phyloP scores from a whole-genome alignment of 768 basidiomycete genomes.

The Hygrophoropsis aurantiaca region DNA sequence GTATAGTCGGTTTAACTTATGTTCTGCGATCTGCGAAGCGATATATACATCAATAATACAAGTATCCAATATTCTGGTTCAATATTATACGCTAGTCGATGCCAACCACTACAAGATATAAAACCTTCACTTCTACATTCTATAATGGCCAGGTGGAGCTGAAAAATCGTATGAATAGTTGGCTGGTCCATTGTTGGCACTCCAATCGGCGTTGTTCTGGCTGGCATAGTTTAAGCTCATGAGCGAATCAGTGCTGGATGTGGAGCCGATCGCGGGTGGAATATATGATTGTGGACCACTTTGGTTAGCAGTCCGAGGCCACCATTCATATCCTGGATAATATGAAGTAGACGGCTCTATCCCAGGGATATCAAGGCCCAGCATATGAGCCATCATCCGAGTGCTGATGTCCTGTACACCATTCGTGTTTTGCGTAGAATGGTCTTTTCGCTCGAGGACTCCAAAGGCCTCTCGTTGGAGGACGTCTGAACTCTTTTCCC shows the following conservation, averaged over 20 bases:
- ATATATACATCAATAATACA: no score
- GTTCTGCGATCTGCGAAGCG: no score
- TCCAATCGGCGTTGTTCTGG: constrained; percentile 21
- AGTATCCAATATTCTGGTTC: no score
- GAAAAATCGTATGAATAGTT: constrained; percentile 20
- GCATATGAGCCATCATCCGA: constrained; percentile 71
- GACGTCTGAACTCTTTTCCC: constrained; percentile 48
- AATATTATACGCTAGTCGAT: no score
- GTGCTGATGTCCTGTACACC: constrained; percentile 66
- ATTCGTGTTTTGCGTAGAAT: constrained; percentile 10
- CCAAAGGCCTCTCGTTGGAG: constrained; percentile 42
- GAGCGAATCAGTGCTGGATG: constrained; percentile 7
- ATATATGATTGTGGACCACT: constrained; percentile 13
- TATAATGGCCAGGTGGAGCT: constrained; percentile 17
- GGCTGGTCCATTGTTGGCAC: constrained; percentile 7
- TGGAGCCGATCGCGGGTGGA: constrained; percentile 4
- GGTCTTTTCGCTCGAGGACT: constrained; percentile 21
- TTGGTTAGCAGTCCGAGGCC: constrained; percentile 43
- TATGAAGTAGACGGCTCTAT: constrained; percentile 54
- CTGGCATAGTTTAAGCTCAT: constrained; percentile 16
- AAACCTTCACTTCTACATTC: constrained; percentile 11
- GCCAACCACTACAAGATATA: neutral
- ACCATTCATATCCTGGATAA: constrained; percentile 62
- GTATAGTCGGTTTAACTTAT: no score
- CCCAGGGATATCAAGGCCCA: constrained; percentile 64